Base-by-base conservation (phyloP, 1,284 basidiomycete species). In the Heliocybe sulcata region DNA sequence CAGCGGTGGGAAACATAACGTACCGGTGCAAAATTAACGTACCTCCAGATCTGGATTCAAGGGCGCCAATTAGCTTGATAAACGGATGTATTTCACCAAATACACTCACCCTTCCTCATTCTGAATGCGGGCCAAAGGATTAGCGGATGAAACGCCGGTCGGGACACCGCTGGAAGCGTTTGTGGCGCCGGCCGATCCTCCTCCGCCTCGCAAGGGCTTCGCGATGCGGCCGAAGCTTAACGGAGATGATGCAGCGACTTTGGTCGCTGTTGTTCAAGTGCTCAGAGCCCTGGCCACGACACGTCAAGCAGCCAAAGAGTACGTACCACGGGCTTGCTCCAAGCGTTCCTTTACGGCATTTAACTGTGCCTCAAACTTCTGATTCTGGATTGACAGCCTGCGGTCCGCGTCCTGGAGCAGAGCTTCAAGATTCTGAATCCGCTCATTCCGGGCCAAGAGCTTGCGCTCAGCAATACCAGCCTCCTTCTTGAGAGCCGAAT, bases 391-490 rank as follows among this genome's bases (percentile, higher is more conserved):
- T 31, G 90, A 87, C 57, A 98, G 76, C 65, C 94, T 83, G 55
- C 93, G 87, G 73, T 98, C 95, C 45, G 94, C 93, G 63, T 98
- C 94, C 67, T 92, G 91, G 22, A 98, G 79, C 49, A 97, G 76
- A 8, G 87, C 84, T 71, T 99, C 97, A 59, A 99, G 79, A 69
- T 93, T 94, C 73, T 92, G 89, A 72, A 99, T 99, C 63, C 97
- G 89, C 71, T 99, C 97, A 68, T 98, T 98, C 53, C 97, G 85
- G 26, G 95, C 93, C 60, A 96, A 79, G 35, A 99, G 76, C 74
- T 98, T 98, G 65, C 95, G 88, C 73, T 99, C 97, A 52, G 96
- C 93, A 60, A 97, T 91, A 23, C 93, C 94, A 33, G 95, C 90
- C 72, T 99, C 97, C 74, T 97, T 98, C 83, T 99, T 99, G 63